These are phyloP conservation scores for Elymus sibiricus DNA, from an alignment of 176 grass and related monocot species.

Conservation along the genomic window DNA sequence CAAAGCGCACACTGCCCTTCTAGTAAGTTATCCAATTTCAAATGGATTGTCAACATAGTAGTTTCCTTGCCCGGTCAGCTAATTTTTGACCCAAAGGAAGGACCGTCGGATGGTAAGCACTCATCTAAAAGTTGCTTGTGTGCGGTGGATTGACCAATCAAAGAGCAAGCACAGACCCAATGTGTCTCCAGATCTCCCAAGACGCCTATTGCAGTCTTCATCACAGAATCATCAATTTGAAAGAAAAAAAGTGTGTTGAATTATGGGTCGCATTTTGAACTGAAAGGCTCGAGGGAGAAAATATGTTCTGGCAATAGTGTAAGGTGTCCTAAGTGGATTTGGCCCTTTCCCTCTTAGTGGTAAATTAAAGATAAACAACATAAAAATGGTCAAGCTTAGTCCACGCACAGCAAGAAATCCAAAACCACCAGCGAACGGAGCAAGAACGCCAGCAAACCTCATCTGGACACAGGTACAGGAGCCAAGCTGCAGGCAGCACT, in stretches of 20 bases:
- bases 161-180: constrained; percentile 64
- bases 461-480: too few species aligned
- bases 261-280: too few species aligned
- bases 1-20: too few species aligned
- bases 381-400: not conserved
- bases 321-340: not conserved
- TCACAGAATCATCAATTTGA: not conserved
- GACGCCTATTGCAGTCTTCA: not conserved
- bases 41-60: too few species aligned
- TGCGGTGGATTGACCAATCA: constrained; percentile 51
- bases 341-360: not conserved
- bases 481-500: too few species aligned
- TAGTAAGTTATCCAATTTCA: too few species aligned
- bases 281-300: constrained; percentile 2
- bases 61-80: constrained; percentile 77
- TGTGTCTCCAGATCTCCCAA: constrained; percentile 71
- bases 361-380: not conserved
- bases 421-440: not conserved
- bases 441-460: too few species aligned
- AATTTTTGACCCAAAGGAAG: constrained; percentile 54
- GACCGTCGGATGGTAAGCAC: constrained; percentile 72
- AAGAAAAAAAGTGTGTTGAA: not conserved
- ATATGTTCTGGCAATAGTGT: not conserved
- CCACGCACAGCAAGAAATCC: not conserved
- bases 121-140: constrained; percentile 73